These are phyloP conservation scores for Breviolum minutum DNA, from an alignment of 73 alveolate species.

Conservation along the genomic window DNA sequence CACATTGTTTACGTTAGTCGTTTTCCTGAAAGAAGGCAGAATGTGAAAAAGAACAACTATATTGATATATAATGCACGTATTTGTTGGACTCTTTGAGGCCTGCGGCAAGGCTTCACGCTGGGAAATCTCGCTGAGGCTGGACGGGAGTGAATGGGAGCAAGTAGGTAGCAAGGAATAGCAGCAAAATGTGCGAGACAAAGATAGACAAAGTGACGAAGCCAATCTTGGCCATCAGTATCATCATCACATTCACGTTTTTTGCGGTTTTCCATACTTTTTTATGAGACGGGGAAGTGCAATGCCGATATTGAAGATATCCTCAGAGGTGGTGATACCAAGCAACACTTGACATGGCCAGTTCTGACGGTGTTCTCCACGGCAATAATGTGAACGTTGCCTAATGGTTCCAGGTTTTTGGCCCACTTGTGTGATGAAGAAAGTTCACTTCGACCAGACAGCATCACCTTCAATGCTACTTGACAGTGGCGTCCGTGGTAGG, in stretches of 20 bases:
- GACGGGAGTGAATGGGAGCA: not conserved
- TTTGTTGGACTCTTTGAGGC: not conserved
- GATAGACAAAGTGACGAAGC: too few species aligned
- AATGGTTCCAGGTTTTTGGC: slow-evolving; percentile 16
- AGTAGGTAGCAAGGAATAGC: not conserved
- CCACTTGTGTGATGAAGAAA: not conserved
- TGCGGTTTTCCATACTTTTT: too few species aligned
- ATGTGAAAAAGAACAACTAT: not conserved
- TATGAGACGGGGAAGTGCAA: too few species aligned
- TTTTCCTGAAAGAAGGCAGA: not conserved
- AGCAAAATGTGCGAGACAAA: too few species aligned
- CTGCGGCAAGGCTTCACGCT: slow-evolving; percentile 72
- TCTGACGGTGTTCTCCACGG: too few species aligned
- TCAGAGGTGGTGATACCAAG: too few species aligned
- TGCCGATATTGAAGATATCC: too few species aligned
- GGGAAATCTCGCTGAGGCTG: slow-evolving; percentile 34
- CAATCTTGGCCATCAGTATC: too few species aligned
- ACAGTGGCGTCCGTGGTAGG: not conserved
- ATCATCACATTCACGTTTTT: too few species aligned
- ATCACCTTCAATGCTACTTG: slow-evolving; percentile 6
- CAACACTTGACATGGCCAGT: too few species aligned
- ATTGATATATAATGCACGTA: not conserved
- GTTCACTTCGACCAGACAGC: not conserved
- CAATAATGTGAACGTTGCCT: too few species aligned
- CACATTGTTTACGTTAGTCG: too few species aligned